phyloP scores from a whole-genome alignment of 495 filamentous ascomycete genomes.

The Penicillium cosmopolitanum region DNA sequence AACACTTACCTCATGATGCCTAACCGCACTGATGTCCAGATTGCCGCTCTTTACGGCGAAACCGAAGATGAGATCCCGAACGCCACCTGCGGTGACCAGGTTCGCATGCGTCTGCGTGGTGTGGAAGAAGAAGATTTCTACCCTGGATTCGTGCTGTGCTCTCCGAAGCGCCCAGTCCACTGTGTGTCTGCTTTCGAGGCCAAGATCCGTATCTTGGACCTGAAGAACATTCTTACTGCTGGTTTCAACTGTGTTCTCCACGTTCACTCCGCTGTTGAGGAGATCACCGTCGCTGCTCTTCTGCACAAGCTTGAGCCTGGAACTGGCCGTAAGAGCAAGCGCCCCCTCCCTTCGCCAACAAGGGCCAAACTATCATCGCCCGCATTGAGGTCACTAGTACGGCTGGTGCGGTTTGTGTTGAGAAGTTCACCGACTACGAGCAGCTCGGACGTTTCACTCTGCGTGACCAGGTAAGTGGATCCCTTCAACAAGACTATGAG shows the following conservation, averaged over 20 bases:
- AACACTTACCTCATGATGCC: constrained; percentile 89
- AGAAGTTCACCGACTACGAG: constrained; percentile 90
- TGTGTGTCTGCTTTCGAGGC: constrained; percentile 91
- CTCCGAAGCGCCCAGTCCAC: constrained; percentile 86
- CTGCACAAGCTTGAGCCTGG: constrained; percentile 97
- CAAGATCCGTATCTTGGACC: constrained; percentile 92
- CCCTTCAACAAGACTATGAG: constrained; percentile 2
- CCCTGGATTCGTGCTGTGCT: constrained; percentile 96
- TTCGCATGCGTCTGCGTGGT: constrained; percentile 87
- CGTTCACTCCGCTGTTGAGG: constrained; percentile 91
- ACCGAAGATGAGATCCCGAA: constrained; percentile 86
- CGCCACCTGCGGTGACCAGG: constrained; percentile 91
- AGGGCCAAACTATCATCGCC: constrained; percentile 91
- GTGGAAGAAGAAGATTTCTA: constrained; percentile 97
- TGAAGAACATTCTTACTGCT: constrained; percentile 88
- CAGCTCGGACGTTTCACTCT: constrained; percentile 95
- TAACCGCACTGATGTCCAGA: constrained; percentile 75
- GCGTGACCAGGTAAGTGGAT: constrained; percentile 76
- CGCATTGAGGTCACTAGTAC: constrained; percentile 82
- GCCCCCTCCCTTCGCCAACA: constrained; percentile 90
- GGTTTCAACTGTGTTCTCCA: constrained; percentile 92
- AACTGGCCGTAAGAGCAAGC: constrained; percentile 91
- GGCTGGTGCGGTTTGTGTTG: constrained; percentile 86
- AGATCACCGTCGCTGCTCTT: constrained; percentile 84
- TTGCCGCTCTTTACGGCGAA: constrained; percentile 89